These are phyloP conservation scores for Tulasnella sp. DNA, from an alignment of 768 basidiomycete genomes.

Conservation along the genomic window DNA sequence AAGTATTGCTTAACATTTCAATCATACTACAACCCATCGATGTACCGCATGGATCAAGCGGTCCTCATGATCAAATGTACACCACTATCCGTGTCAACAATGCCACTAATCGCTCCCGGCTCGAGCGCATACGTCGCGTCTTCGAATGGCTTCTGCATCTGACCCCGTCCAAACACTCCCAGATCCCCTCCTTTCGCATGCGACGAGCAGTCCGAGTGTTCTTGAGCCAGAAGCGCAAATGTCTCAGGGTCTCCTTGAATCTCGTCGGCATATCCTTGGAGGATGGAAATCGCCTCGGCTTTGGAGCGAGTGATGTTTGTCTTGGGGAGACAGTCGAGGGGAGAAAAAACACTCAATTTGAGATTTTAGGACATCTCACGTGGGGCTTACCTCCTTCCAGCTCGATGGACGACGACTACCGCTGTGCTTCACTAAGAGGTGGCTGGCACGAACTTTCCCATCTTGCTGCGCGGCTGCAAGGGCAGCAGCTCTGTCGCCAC, in stretches of 20 bases:
- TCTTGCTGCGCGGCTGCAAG: constrained; percentile 21
- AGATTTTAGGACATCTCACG: not conserved
- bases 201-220: constrained; percentile 84
- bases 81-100: constrained; percentile 85
- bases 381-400: constrained; percentile 33
- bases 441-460: constrained; percentile 77
- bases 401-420: constrained; percentile 31
- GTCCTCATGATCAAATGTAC: constrained; percentile 90
- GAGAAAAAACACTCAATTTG: not conserved
- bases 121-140: constrained; percentile 66
- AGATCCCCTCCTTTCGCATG: constrained; percentile 77
- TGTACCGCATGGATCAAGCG: constrained; percentile 33
- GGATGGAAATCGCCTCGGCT: constrained; percentile 77
- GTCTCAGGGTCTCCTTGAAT: constrained; percentile 47
- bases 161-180: constrained; percentile 68
- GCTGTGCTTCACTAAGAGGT: constrained; percentile 82
- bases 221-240: constrained; percentile 64
- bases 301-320: constrained; percentile 71
- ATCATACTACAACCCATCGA: too few relatives aligned
- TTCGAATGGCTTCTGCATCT: constrained; percentile 98
- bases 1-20: too few relatives aligned
- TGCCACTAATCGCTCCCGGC: constrained; percentile 65
- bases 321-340: constrained; percentile 28
- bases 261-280: constrained; percentile 49
- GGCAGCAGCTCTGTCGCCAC: constrained; percentile 20